Base-by-base conservation (phyloP, 306 rosid species). In the Psophocarpus tetragonolobus region DNA sequence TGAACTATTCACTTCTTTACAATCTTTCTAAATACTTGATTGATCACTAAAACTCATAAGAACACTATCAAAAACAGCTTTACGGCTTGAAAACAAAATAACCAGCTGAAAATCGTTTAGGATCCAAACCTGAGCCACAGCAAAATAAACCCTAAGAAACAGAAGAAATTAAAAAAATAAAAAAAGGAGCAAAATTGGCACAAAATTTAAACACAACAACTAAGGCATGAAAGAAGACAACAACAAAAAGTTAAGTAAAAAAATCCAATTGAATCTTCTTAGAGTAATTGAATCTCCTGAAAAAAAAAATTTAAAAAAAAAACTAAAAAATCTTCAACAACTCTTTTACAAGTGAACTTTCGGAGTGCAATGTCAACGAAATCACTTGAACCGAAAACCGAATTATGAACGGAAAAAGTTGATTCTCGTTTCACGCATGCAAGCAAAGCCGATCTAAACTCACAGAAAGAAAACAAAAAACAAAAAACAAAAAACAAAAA, bases 361-460 rank as follows among this genome's bases (percentile, higher is more conserved):
- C 35, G 12, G 11, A 24, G 35, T 2, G 57, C 57, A 71, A 17
- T 67, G 53, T 44, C 36, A 6, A 65, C 11, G 33, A 80, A 65
- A 39, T 53, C 24, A 14, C 8, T n/a, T 18, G 8, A 26, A 47
- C 27, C 1, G 27, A 44, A 66, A 48, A 10, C n/a, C 4, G 2
- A 61, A 61, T 7, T 18, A 44, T 6, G 7, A 29, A 14, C 6
- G 6, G n/a, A 18, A 18, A 42, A 41, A 45, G 27, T 4, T 27
- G 44, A 56, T 68, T 68, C 18, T 21, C 17, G 38, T 42, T 56
- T 11, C 10, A 27, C 10, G 1, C 4, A 13, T 63, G 58, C 41
- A 63, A 64, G 53, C 36, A 63, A 65, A 65, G 51, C 72, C 58
- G 83, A 83, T 83, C 86, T 77, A 57, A 54, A 60, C 18, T n/a